Base-by-base conservation (phyloP, 2,329 filamentous ascomycete species). In the Chrysoporthe puriensis region DNA sequence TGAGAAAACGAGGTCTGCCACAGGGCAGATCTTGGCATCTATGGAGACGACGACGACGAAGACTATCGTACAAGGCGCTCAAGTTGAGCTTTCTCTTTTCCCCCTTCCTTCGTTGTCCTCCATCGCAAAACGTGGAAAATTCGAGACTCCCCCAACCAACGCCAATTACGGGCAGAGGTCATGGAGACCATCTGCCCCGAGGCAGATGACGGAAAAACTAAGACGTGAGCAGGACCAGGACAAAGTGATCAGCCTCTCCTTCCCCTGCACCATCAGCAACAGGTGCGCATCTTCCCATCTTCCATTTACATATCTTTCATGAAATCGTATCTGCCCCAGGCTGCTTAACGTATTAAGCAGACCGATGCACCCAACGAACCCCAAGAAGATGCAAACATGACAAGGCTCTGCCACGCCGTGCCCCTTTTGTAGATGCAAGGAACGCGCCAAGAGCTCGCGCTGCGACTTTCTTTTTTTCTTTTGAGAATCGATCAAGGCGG, bases 381-480 rank as follows among this genome's bases (percentile, higher is more conserved):
- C 52, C 43, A n/a, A 6, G 43, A 60, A 43, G 56, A n/a, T 42
- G 44, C 52, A 50, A 50, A 46, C 46, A 66, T 54, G 43, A n/a
- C 21, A 58, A 52, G 61, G n/a, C 54, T 58, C 52, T 62, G 58
- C 52, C 48, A 58, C 59, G 40, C 64, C 56, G 48, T 46, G 54
- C 52, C 32, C 36, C 36, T 34, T 63, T 56, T 62, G 44, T 34
- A 43, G 46, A 43, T 65, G 65, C 52, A 42, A 62, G 64, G 43
- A 58, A 57, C 44, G 58, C 50, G 63, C n/a, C 52, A 63, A 66
- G 36, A 61, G 26, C 50, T 44, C 62, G 9, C 36, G 32, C 43
- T 64, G 56, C 18, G n/a, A 14, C 58, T 36, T 50, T 54, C 18
- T 64, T 62, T 68, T 46, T 32, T 71, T 70, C 65, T 32, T 16